Evolutionary conservation across 306 rosid species (phyloP).

Genomic region (Citrullus mucosospermus): DNA sequence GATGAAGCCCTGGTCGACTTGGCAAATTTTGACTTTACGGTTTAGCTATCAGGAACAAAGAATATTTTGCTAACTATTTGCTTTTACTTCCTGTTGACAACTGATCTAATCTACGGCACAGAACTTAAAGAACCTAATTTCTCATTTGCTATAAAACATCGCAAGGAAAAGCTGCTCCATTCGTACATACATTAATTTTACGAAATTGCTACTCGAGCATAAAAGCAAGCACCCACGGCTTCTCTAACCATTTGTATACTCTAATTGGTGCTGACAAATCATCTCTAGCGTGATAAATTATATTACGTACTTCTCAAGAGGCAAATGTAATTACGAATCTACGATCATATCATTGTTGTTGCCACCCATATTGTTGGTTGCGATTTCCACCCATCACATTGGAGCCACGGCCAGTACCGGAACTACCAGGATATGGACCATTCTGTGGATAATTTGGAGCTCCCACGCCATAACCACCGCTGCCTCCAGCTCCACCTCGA

Average conservation of each 20-base stretch:
- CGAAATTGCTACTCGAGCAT: neutral
- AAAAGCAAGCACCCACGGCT: neutral
- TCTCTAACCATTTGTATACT: neutral
- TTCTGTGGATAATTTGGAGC: constrained; percentile 30
- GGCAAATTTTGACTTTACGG: neutral
- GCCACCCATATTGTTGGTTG: constrained; percentile 42
- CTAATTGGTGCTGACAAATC: neutral
- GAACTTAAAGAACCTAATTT: neutral
- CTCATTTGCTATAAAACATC: neutral
- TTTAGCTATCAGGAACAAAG: neutral
- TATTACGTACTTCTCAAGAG: neutral
- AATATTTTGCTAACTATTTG: neutral
- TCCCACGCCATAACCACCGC: constrained; percentile 32
- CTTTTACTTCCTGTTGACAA: neutral
- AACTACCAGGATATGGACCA: constrained; percentile 26
- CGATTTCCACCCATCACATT: constrained; percentile 41
- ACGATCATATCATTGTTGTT: constrained; percentile 1
- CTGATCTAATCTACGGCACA: neutral
- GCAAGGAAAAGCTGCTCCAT: neutral
- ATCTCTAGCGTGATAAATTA: neutral
- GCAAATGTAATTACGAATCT: neutral
- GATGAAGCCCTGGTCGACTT: too few relatives aligned
- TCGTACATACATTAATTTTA: neutral
- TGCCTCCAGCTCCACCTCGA: constrained; percentile 31
- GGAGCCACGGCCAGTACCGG: constrained; percentile 33